phyloP scores from a whole-genome alignment of 345 rosid species.

The Linum usitatissimum region DNA sequence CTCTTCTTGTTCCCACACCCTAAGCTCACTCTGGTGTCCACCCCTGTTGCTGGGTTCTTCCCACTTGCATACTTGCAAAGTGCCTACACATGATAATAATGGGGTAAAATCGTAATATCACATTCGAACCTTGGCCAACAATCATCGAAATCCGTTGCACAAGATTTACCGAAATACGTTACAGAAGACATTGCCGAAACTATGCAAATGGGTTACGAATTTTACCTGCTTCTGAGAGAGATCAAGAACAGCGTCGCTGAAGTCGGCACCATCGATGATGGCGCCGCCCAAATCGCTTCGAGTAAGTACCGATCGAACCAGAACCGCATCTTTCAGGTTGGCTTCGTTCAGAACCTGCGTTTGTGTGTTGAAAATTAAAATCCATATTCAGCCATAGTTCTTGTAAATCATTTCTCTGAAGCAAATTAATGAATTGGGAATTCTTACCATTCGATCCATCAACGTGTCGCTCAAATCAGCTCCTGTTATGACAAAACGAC shows the following conservation, averaged over 20 bases:
- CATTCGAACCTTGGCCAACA: no score
- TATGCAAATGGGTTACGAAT: no score
- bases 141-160: no score
- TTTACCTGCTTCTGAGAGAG: conserved; percentile 78
- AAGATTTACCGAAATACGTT: no score
- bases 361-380: no score
- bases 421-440: no score
- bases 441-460: conserved; percentile 92
- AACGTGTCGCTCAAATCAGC: conserved; percentile 96
- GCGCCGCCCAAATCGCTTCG: conserved; percentile 96
- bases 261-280: conserved; percentile 81
- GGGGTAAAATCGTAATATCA: not conserved
- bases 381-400: no score
- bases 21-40: conserved; percentile 66
- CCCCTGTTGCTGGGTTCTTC: conserved; percentile 72
- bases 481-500: conserved; percentile 32
- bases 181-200: not conserved
- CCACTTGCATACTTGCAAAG: conserved; percentile 91
- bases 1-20: conserved; percentile 79
- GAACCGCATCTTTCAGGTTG: conserved; percentile 72
- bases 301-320: conserved; percentile 69
- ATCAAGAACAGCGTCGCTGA: conserved; percentile 89
- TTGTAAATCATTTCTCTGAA: no score
- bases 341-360: conserved; percentile 83
- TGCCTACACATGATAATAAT: conserved; percentile 42